Evolutionary conservation across 192 early-diverging fungal species (phyloP).

Genomic region (Coemansia reversa): DNA sequence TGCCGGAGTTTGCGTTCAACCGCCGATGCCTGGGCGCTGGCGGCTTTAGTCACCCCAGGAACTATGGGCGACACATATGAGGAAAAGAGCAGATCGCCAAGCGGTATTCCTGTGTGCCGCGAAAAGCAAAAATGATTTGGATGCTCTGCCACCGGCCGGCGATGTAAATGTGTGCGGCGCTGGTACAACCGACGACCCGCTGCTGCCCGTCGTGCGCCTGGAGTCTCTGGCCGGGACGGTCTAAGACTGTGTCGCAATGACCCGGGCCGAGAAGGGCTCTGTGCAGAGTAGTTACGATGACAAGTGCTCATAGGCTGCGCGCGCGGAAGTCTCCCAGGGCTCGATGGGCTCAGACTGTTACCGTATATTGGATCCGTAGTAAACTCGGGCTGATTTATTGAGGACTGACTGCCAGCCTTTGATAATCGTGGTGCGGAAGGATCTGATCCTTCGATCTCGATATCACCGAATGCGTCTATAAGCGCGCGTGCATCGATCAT

Average conservation of each 20-base stretch:
- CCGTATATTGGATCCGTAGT: background rate
- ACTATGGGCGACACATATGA: constrained; percentile 50
- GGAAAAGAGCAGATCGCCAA: constrained; percentile 76
- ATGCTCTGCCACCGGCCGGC: constrained; percentile 42
- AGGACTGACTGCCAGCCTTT: constrained; percentile 19
- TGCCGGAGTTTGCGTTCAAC: constrained; percentile 41
- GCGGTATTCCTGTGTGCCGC: constrained; percentile 70
- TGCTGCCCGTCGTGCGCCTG: constrained; percentile 8
- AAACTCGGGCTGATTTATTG: constrained; percentile 18
- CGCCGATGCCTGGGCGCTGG: constrained; percentile 32
- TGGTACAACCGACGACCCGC: constrained; percentile 11
- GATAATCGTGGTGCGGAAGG: constrained; percentile 5
- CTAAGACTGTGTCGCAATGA: constrained; percentile 23
- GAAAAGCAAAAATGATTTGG: constrained; percentile 76
- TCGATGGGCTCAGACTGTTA: constrained; percentile 6
- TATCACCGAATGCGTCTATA: constrained; percentile 46
- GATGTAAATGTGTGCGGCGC: constrained; percentile 25
- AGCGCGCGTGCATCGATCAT: constrained; percentile 47
- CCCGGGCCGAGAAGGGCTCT: constrained; percentile 28
- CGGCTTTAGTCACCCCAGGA: constrained; percentile 45
- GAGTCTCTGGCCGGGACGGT: constrained; percentile 20
- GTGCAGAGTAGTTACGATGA: constrained; percentile 24
- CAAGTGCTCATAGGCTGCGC: constrained; percentile 49
- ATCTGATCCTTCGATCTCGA: constrained; percentile 15
- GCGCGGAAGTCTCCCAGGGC: constrained; percentile 19